Evolutionary conservation across 2,329 filamentous ascomycete genomes (phyloP).

Genomic region (Colletotrichum coccodes): DNA sequence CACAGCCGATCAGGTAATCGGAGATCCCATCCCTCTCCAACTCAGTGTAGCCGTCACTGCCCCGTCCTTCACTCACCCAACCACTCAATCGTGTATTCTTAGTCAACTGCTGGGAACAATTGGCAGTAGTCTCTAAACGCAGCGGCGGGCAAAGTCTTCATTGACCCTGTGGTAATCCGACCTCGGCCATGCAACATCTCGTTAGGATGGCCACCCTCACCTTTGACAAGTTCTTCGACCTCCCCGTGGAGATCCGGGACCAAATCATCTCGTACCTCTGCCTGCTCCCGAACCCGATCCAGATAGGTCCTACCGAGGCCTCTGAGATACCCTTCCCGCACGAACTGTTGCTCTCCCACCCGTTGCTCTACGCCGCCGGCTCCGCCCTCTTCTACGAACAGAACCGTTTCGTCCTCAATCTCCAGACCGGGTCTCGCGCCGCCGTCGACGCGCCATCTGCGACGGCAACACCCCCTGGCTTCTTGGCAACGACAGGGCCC

Average conservation of each 20-base stretch:
- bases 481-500: conserved; percentile 26
- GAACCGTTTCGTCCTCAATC: conserved; percentile 40
- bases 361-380: conserved; percentile 37
- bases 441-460: conserved; percentile 21
- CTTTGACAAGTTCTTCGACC: conserved; percentile 41
- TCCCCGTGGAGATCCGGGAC: conserved; percentile 41
- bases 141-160: not conserved
- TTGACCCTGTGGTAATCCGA: not conserved
- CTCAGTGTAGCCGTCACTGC: conserved; percentile 10
- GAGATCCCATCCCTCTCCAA: not conserved
- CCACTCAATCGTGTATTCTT: not conserved
- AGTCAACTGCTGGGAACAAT: not conserved
- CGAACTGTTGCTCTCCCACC: conserved; percentile 37
- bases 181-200: not conserved
- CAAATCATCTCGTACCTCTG: conserved; percentile 40
- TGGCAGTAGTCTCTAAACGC: not conserved
- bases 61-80: not conserved
- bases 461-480: conserved; percentile 19
- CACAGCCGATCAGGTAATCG: conserved; percentile 3
- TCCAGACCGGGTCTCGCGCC: conserved; percentile 21
- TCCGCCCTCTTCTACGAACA: conserved; percentile 40
- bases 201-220: conserved; percentile 5
- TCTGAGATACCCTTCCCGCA: conserved; percentile 30
- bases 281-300: conserved; percentile 34
- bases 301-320: conserved; percentile 31